Percentiles rank a stretch among this genome's conserved stretches.
Conservation (phyloP, 768 basidiomycete species). For the Kwoniella europaea region DNA sequence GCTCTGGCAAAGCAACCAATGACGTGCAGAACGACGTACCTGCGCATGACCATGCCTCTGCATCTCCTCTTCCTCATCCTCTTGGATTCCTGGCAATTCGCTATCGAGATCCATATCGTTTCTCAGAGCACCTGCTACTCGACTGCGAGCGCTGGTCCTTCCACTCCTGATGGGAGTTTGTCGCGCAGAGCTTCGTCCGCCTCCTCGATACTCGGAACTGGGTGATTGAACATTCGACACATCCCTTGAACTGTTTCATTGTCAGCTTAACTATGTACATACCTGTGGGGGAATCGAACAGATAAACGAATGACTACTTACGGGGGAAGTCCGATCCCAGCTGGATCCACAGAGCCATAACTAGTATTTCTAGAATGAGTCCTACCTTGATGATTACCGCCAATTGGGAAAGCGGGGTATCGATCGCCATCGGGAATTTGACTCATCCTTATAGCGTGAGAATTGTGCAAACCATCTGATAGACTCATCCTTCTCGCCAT, state of each 20-base stretch:
- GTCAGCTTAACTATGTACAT: background rate
- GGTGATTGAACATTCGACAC: constrained; percentile 21
- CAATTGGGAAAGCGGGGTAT: constrained; percentile 48
- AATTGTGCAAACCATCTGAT: constrained; percentile 35
- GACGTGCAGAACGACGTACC: constrained; percentile 1
- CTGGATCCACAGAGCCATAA: constrained; percentile 36
- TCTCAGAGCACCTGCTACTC: constrained; percentile 50
- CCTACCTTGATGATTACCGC: constrained; percentile 20
- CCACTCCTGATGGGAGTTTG: constrained; percentile 16
- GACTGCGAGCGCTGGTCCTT: constrained; percentile 27
- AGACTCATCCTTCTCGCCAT: constrained; percentile 33
- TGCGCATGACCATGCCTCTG: constrained; percentile 10
- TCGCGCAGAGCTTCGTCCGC: constrained; percentile 24
- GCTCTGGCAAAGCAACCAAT: background rate
- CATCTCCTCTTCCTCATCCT: constrained; percentile 34
- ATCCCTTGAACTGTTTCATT: constrained; percentile 17
- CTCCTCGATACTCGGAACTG: constrained; percentile 6
- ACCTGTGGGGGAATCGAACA: background rate
- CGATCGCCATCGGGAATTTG: constrained; percentile 44
- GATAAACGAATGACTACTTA: constrained; percentile 18
- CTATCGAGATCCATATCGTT: constrained; percentile 44
- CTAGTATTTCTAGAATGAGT: constrained; percentile 35
- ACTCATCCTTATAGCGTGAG: constrained; percentile 15
- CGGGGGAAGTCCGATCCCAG: constrained; percentile 22
- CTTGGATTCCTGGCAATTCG: constrained; percentile 46